Evolutionary conservation across 768 basidiomycete species (phyloP).

Genomic region (Hortiboletus flavorubellus): DNA sequence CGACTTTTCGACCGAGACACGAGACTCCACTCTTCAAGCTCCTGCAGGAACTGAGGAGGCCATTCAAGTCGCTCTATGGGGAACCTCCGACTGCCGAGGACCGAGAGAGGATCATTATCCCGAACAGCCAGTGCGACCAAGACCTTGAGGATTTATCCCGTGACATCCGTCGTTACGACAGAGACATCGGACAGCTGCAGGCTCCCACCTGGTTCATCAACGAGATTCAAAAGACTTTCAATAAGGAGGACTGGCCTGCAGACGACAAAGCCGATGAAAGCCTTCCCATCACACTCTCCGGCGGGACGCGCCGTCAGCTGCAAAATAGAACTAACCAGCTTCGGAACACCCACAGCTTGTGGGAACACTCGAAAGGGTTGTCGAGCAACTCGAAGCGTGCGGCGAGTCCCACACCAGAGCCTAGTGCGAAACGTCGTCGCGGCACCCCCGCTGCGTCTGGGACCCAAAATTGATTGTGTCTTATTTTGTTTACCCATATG

Average conservation of each 20-base stretch:
- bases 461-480: too few species aligned
- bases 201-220: neutral
- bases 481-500: too few species aligned
- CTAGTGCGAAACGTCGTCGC: neutral
- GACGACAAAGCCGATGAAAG: too few species aligned
- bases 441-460: neutral
- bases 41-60: neutral
- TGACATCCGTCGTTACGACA: too few species aligned
- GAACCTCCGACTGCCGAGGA: too few species aligned
- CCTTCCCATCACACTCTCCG: too few species aligned
- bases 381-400: neutral
- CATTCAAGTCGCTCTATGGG: neutral
- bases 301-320: too few species aligned
- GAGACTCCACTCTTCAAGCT: neutral
- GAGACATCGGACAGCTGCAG: too few species aligned
- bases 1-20: neutral
- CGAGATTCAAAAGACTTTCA: neutral
- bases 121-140: too few species aligned
- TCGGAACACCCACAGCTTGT: neutral
- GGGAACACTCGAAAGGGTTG: neutral
- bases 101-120: too few species aligned
- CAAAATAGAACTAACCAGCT: neutral
- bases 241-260: neutral
- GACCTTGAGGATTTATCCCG: too few species aligned
- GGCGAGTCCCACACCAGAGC: neutral